Evolutionary conservation across 106 monocot species (phyloP).

Genomic region (Ottelia alismoides): DNA sequence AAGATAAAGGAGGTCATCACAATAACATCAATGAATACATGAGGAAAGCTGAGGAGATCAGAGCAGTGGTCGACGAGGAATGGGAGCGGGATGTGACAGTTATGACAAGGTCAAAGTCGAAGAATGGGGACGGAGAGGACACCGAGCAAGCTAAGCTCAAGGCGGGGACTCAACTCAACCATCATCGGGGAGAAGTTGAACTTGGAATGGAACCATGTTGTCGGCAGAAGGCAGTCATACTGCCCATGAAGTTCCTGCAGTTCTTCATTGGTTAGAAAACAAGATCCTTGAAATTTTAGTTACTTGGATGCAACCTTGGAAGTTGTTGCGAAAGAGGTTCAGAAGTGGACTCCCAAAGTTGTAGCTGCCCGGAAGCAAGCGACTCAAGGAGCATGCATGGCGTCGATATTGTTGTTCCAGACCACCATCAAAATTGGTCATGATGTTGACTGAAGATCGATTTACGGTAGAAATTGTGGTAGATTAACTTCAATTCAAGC

Average conservation of each 20-base stretch:
- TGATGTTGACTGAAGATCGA: no score
- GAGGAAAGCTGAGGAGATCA: constrained; percentile 70
- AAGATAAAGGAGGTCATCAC: constrained; percentile 80
- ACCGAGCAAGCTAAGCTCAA: constrained; percentile 57
- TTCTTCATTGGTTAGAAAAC: constrained; percentile 77
- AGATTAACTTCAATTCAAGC: no score
- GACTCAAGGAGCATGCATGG: no score
- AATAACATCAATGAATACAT: constrained; percentile 85
- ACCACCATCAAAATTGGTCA: no score
- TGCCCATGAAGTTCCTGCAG: constrained; percentile 72
- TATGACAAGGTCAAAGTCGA: constrained; percentile 41
- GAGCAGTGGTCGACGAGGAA: constrained; percentile 60
- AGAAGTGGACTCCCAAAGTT: no score
- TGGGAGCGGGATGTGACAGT: constrained; percentile 59
- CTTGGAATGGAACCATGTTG: constrained; percentile 73
- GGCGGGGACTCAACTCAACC: constrained; percentile 56
- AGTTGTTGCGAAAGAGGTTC: no score
- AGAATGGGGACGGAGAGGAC: constrained; percentile 54
- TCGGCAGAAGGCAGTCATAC: constrained; percentile 74
- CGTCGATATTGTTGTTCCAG: no score
- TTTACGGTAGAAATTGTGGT: no score
- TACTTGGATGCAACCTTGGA: no score
- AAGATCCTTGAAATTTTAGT: not conserved
- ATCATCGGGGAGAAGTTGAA: constrained; percentile 68
- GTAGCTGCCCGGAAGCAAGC: no score